Evolutionary conservation across 164 flowering plant species (phyloP), one percentile per base, ranked within the genome.

Genomic region (Platanus orientalis): DNA sequence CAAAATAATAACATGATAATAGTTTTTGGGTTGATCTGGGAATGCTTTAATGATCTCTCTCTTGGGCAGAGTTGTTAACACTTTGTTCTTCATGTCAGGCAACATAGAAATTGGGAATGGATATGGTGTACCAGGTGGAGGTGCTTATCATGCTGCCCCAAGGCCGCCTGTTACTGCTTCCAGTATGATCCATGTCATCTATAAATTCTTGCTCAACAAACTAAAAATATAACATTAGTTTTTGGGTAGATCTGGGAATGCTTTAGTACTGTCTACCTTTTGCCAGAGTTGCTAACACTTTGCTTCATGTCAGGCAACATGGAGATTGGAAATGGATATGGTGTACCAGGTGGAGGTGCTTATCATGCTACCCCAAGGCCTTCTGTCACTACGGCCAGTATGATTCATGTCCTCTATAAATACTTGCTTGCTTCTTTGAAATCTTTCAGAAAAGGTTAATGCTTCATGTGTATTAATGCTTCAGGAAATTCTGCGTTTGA

Each of bases 121-220:
- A 6, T 94, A 94, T 76, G 99, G 99, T 66, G 93, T 92, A 30
- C 99, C 99, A 4, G 97, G 99, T 71, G 99, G 99, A 65, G 90
- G 87, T 77, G 96, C 92, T 74, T 81, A 81, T 60, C 73, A 73
- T 74, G 77, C 77, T 76, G 78, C 78, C 61, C 57, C 79, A 21
- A 68, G 61, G 67, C 73, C 78, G 44, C 55, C 73, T 60, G 50
- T 56, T 71, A 50, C 66, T 45, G 29, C 60, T 5, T 44, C 79
- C 20, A 28, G 81, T 78, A 75, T 64, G 67, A 20, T 61, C 57
- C 52, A 59, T 54, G 42, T 6, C 47, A 20, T 62, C 34, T 60
- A 14, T 23, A 16, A 39, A 4, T 13, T n/a, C 48, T 14, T 51
- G 14, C 28, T 25, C n/a, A n/a, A n/a, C n/a, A n/a, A n/a, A n/a